Conservation (phyloP, 306 rosid species). For the Glycine soja region DNA sequence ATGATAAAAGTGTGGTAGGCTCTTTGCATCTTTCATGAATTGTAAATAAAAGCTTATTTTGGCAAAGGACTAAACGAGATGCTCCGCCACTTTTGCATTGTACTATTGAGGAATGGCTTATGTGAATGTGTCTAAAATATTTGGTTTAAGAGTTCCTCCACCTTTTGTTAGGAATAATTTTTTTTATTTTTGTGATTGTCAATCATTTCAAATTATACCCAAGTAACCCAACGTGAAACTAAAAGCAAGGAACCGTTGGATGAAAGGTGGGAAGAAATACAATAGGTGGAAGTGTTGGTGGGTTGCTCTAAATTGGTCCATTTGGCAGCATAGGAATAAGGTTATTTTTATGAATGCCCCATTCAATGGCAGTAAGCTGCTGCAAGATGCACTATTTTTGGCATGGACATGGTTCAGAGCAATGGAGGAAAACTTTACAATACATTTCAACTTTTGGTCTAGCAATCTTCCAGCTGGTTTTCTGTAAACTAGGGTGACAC, state of each 20-base stretch:
- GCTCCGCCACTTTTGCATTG: constrained; percentile 20
- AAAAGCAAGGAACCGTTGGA: neutral
- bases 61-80: constrained; percentile 1
- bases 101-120: constrained; percentile 27
- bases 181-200: neutral
- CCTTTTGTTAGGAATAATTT: constrained; percentile 2
- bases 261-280: too few species aligned
- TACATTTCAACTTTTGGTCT: too few species aligned
- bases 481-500: too few species aligned
- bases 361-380: too few species aligned
- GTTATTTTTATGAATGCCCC: too few species aligned
- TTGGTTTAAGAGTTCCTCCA: constrained; percentile 12
- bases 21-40: constrained; percentile 32
- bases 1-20: constrained; percentile 12
- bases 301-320: too few species aligned
- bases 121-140: constrained; percentile 33
- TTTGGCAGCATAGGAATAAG: too few species aligned
- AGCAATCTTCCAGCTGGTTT: too few species aligned
- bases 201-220: constrained; percentile 21
- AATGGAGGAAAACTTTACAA: too few species aligned
- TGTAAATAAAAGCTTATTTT: constrained; percentile 10
- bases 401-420: too few species aligned
- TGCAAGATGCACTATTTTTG: too few species aligned
- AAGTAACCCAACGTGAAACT: constrained; percentile 12
- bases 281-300: too few species aligned